Evolutionary conservation across 106 monocot species (phyloP), one percentile per base, ranked within the genome.

Genomic region (Chionographis japonica): DNA sequence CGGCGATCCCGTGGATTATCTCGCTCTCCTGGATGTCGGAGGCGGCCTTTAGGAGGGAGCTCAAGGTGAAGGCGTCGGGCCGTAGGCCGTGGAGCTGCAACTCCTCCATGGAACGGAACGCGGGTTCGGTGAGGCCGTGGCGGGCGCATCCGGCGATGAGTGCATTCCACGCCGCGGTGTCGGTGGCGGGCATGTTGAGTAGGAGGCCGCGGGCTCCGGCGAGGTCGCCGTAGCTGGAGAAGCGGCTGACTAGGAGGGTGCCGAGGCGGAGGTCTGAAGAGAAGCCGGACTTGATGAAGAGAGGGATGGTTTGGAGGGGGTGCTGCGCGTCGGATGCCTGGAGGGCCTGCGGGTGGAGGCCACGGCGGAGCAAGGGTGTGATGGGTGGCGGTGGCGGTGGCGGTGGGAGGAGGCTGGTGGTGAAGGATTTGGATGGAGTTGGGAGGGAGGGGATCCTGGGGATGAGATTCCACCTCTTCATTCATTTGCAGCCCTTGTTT

Each of bases 11-110:
- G 20, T 69, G 69, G 56, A 46, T 12, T 12, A 42, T 43, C 37
- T 36, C 11, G 42, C 18, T 40, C 2, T 15, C 39, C 16, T 8
- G 37, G 14, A 68, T 1, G 18, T 19, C 7, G 18, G 57, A n/a
- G 42, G 69, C 40, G 56, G 69, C 69, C 19, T 69, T 69, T 6
- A 69, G 43, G 56, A 69, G 40, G 43, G 43, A 69, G 58, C 58
- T 57, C 12, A 69, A 49, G 17, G 69, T 58, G 69, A 58, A 58
- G 20, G 39, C 58, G 56, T 58, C 69, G 43, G 69, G 69, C 3
- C 27, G 14, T n/a, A 50, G 49, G 19, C 50, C 50, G 8, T 4
- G 46, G 1, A 19, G 20, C 27, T 12, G 69, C 58, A 69, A 41
- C 20, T 69, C 52, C 12, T 57, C 11, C 42, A 69, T 58, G 37